Evolutionary conservation across 495 filamentous ascomycete species (phyloP).

Genomic region (Aspergillus campestris): DNA sequence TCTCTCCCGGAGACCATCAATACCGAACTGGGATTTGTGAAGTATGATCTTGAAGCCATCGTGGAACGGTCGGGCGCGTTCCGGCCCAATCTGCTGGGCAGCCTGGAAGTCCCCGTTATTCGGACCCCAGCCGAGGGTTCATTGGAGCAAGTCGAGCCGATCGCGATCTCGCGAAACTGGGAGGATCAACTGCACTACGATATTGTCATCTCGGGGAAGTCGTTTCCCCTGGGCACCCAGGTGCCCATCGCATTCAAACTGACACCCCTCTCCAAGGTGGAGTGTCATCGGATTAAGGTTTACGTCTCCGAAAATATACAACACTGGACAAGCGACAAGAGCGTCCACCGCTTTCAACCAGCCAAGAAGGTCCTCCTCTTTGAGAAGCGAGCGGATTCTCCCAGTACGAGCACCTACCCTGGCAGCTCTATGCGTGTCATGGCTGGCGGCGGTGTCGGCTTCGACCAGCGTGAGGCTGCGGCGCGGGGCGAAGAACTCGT

Average conservation of each 20-base stretch:
- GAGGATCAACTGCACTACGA: conserved; percentile 98
- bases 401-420: conserved; percentile 65
- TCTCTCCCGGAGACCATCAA: conserved; percentile 86
- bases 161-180: conserved; percentile 94
- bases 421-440: conserved; percentile 72
- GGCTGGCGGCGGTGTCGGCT: conserved; percentile 71
- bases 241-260: conserved; percentile 97
- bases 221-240: conserved; percentile 84
- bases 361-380: conserved; percentile 79
- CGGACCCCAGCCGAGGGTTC: conserved; percentile 87
- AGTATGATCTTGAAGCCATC: conserved; percentile 80
- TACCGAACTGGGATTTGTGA: conserved; percentile 79
- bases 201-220: conserved; percentile 97
- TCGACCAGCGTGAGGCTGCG: conserved; percentile 51
- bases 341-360: conserved; percentile 77
- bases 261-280: conserved; percentile 91
- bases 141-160: conserved; percentile 88
- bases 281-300: conserved; percentile 93
- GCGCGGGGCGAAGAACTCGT: conserved; percentile 52
- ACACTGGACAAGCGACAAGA: conserved; percentile 83
- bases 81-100: conserved; percentile 78
- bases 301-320: conserved; percentile 91
- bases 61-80: conserved; percentile 91
- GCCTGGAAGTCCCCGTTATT: conserved; percentile 77
- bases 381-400: conserved; percentile 82